phyloP scores from a whole-genome alignment of 257 asterid species.

The Solanum arcanum region DNA sequence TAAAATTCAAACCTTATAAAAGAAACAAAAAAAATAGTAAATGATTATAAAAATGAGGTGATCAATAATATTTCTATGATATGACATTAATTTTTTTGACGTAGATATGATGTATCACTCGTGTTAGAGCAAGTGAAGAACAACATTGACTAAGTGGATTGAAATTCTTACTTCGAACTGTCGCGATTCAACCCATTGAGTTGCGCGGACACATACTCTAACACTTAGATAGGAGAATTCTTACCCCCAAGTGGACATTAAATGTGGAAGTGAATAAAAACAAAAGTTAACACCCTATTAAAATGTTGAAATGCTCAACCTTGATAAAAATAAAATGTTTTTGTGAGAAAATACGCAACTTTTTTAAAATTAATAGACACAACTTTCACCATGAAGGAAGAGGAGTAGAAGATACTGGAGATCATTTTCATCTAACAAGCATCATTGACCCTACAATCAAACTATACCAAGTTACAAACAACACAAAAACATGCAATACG shows the following conservation, averaged over 20 bases:
- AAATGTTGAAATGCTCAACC: neutral
- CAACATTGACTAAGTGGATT: neutral
- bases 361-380: neutral
- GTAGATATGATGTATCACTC: neutral
- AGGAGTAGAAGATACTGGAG: neutral
- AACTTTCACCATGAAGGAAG: neutral
- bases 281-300: neutral
- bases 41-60: neutral
- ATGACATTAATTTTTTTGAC: neutral
- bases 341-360: neutral
- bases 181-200: neutral
- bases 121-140: neutral
- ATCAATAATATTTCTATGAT: neutral
- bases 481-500: neutral
- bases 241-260: neutral
- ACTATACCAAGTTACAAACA: neutral
- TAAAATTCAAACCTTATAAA: neutral
- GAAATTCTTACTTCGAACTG: no score
- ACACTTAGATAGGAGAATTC: no score
- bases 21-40: no score
- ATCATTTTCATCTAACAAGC: neutral
- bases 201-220: neutral
- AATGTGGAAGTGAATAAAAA: neutral
- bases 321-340: neutral
- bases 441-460: neutral